Evolutionary conservation across 2,329 filamentous ascomycete genomes (phyloP), one percentile per base, ranked within the genome.

Genomic region (Gnomoniopsis sp.): DNA sequence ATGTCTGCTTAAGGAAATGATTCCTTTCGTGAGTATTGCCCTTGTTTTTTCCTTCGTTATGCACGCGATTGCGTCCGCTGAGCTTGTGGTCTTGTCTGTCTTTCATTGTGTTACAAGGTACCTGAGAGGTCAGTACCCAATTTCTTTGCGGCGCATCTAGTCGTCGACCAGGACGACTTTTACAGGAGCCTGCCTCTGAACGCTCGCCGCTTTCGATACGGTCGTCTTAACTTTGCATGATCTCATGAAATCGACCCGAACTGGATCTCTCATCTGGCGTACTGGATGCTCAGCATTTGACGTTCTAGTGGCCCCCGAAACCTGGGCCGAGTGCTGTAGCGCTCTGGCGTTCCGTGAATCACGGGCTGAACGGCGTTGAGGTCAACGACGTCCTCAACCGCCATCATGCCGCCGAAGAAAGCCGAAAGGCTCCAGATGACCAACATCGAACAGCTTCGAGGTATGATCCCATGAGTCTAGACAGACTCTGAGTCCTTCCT

Each of bases 321-420:
- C 44, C 19, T 23, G 44, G n/a, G 21, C 23, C 23, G 21, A 21
- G 44, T 47, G 19, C 44, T 23, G 44, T 19, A 47, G 44, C 21
- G 21, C 44, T 47, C 19, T 6, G 44, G 44, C 44, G 19, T 41
- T 14, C 4, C 21, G 44, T 47, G 19, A 6, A 23, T 47, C 23
- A 21, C 21, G 19, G n/a, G 19, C 22, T 47, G n/a, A n/a, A 12
- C 21, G 12, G 19, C 19, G 47, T 43, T 15, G 12, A 30, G 19
- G 7, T 6, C 44, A 8, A 47, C 46, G 10, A 34, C 23, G 23
- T 34, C 21, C 19, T 8, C 38, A 19, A 15, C 22, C 48, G 57
- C 53, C 22, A 23, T 19, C 23, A 62, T 62, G 60, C 53, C 60
- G n/a, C 53, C 57, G 1, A 55, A 53, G 53, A 62, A 62, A 44